phyloP scores from a whole-genome alignment of 2,329 filamentous ascomycete genomes.

The Phyllosticta citriasiana region DNA sequence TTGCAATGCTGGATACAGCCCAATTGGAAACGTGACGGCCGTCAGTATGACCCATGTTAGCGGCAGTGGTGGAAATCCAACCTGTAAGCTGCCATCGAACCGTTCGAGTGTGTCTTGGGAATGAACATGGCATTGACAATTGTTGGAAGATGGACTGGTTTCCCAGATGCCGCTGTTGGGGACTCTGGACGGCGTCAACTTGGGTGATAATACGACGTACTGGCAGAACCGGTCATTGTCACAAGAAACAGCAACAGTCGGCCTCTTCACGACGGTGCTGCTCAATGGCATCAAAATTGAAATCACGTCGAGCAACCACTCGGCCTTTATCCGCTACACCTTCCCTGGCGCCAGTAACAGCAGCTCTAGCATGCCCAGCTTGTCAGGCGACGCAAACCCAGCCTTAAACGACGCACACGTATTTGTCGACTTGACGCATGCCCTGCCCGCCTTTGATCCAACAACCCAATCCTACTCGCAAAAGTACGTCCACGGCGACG shows the following conservation, averaged over 20 bases:
- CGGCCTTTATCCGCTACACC: constrained; percentile 28
- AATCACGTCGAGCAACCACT: constrained; percentile 27
- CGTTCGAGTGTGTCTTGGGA: not conserved
- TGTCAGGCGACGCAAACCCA: not conserved
- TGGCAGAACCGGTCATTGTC: constrained; percentile 25
- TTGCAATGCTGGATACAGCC: constrained; percentile 34
- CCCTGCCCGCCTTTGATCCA: constrained; percentile 30
- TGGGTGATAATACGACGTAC: constrained; percentile 33
- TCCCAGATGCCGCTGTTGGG: constrained; percentile 33
- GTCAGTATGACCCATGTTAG: constrained; percentile 31
- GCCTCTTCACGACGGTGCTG: constrained; percentile 27
- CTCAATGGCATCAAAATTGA: constrained; percentile 26
- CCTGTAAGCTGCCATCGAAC: constrained; percentile 2
- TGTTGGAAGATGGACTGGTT: constrained; percentile 30
- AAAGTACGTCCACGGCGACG: constrained; percentile 13
- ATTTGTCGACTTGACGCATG: constrained; percentile 41
- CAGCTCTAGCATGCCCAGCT: constrained; percentile 11
- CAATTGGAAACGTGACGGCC: constrained; percentile 29
- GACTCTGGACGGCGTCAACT: constrained; percentile 30
- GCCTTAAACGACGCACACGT: constrained; percentile 29
- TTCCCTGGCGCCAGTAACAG: constrained; percentile 19
- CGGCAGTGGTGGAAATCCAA: constrained; percentile 12
- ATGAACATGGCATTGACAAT: constrained; percentile 3
- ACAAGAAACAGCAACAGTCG: constrained; percentile 26
- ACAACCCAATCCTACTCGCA: constrained; percentile 14